Base-by-base conservation (phyloP, 345 rosid species). In the Dipteronia sinensis region DNA sequence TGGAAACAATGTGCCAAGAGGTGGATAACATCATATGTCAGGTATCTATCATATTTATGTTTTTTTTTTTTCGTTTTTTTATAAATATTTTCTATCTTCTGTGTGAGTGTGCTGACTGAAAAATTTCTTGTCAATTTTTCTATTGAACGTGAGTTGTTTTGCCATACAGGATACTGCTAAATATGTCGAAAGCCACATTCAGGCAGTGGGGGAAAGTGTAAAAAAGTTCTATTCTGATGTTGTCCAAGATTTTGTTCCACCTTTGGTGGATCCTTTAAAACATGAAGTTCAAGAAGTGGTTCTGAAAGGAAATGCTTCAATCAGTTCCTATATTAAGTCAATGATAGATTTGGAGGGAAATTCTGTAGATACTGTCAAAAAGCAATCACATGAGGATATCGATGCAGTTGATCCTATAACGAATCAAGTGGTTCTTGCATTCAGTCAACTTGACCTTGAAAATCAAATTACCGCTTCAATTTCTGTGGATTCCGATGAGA, bases 1-100 rank as follows among this genome's bases (percentile, higher is more conserved):
- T 92, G 67, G 98, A 92, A 86, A 86, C 83, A 2, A 69, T 94
- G 73, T 81, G 89, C 83, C 85, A 82, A 17, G 94, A 90, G 69
- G 88, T 92, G 69, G 98, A 92, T 72, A 82, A 70, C 77, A 85
- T 88, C 65, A 80, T 89, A 83, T 79, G 80, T 71, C 86, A 90
- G 95, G 92, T 87, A 87, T 22, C 40, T 87, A 87, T 22, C 40
- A 12, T 3, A 59, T 65, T 38, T 61, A 49, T 53, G 27, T 15
- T 19, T 15, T 2, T 16, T 2, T 6, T 23, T 44, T 42, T 16
- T 25, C 6, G 12, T n/a, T n/a, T 62, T 72, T 20, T 17, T 65
- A 19, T 25, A 11, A 42, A 25, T 8, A 65, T 34, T 34, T 59
- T 46, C 17, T 1, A 3, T 29, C 20, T 16, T 53, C 25, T 5